These are phyloP conservation scores for Cryptococcus neoformans DNA, from an alignment of 1,284 basidiomycete genomes.

Conservation along the genomic window DNA sequence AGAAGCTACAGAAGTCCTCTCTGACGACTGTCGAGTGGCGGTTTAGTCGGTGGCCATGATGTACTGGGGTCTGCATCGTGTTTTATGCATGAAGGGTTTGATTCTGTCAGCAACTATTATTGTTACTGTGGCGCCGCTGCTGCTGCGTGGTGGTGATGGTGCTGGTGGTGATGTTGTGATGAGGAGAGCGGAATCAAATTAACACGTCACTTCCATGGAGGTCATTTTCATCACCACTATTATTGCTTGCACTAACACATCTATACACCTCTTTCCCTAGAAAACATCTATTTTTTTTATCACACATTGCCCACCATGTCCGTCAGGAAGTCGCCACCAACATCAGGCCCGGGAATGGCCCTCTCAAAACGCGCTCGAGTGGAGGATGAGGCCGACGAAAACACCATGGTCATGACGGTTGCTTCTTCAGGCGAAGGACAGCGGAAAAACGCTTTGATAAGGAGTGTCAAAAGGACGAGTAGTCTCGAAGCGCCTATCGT, in stretches of 20 bases:
- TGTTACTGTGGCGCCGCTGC: no score
- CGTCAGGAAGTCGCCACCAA: conserved; percentile 45
- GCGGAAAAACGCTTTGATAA: conserved; percentile 43
- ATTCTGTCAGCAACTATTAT: no score
- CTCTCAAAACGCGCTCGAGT: conserved; percentile 48
- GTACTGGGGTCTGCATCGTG: no score
- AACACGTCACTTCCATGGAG: background rate
- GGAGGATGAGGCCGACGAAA: conserved; percentile 35
- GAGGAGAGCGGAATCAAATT: no score
- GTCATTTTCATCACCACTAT: background rate
- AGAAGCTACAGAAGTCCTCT: conserved; percentile 31
- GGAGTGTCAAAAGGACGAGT: conserved; percentile 46
- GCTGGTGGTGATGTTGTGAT: no score
- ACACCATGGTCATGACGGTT: conserved; percentile 40
- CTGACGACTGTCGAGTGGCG: background rate
- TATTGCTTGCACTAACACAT: background rate
- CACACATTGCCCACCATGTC: conserved; percentile 21
- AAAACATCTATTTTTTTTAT: background rate
- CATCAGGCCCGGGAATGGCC: conserved; percentile 39
- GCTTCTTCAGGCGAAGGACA: conserved; percentile 45
- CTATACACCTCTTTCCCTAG: background rate
- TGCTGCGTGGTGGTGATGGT: no score
- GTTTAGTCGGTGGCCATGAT: no score
- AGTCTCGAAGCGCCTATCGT: conserved; percentile 48
- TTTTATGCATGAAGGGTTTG: no score